These are phyloP conservation scores for Geotrichum macrosporum DNA, from an alignment of 1,139 yeast species.

Conservation along the genomic window DNA sequence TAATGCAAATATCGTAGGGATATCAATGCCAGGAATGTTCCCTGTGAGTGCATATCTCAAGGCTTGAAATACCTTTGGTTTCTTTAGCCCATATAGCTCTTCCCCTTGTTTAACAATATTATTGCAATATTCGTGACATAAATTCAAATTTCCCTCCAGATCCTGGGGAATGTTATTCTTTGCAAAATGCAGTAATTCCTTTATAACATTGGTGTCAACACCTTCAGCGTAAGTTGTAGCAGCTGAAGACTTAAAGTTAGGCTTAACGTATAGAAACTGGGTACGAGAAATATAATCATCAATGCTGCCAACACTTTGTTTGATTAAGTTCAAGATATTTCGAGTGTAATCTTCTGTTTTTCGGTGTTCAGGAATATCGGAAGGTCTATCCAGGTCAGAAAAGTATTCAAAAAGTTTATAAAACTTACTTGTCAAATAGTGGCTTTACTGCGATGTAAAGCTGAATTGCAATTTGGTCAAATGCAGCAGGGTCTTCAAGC, in stretches of 20 bases:
- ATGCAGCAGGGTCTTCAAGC: slow-evolving; percentile 25
- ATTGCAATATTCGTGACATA: slow-evolving; percentile 15
- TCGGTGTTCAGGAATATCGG: slow-evolving; percentile 24
- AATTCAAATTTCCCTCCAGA: background rate
- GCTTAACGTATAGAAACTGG: slow-evolving; percentile 25
- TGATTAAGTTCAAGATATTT: slow-evolving; percentile 23
- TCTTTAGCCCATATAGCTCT: slow-evolving; percentile 1
- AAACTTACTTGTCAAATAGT: slow-evolving; percentile 16
- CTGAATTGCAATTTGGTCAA: slow-evolving; percentile 23
- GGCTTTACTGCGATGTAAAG: slow-evolving; percentile 20
- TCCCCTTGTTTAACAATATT: slow-evolving; percentile 2
- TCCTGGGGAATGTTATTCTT: slow-evolving; percentile 2
- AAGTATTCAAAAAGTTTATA: background rate
- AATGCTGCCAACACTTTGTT: slow-evolving; percentile 25
- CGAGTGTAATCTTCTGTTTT: slow-evolving; percentile 24
- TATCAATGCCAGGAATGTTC: slow-evolving; percentile 62
- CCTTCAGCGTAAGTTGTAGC: slow-evolving; percentile 31
- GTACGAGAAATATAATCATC: slow-evolving; percentile 26
- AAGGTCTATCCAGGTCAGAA: background rate
- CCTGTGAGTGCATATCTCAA: slow-evolving; percentile 74
- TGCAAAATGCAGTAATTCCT: slow-evolving; percentile 2
- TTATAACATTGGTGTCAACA: background rate
- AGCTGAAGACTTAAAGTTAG: slow-evolving; percentile 27
- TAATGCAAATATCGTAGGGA: slow-evolving; percentile 55
- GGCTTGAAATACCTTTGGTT: slow-evolving; percentile 49